These are phyloP conservation scores for Aspergillus neoniger DNA, from an alignment of 2,329 filamentous ascomycete genomes.

Conservation along the genomic window DNA sequence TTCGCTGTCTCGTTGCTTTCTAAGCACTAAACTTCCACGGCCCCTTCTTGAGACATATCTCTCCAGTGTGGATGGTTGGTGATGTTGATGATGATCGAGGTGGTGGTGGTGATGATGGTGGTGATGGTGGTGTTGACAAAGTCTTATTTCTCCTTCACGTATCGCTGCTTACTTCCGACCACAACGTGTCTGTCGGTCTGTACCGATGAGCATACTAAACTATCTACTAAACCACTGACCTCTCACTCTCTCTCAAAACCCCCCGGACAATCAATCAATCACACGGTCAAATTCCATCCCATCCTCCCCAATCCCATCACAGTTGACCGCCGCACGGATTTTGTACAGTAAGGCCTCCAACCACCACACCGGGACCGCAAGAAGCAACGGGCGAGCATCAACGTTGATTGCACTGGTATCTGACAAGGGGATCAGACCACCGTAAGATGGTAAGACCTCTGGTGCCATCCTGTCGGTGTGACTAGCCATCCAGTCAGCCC, in stretches of 20 bases:
- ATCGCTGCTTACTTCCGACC: background rate
- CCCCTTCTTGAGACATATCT: background rate
- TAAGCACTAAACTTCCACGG: background rate
- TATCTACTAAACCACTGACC: background rate
- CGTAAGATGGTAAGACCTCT: slow-evolving; percentile 8
- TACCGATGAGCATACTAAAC: no score
- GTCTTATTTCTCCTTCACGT: background rate
- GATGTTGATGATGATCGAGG: background rate
- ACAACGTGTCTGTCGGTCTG: background rate
- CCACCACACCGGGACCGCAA: slow-evolving; percentile 5
- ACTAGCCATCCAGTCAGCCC: slow-evolving; percentile 1
- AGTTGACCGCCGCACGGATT: background rate
- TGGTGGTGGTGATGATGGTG: background rate
- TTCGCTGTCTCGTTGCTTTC: no score
- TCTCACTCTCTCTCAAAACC: background rate
- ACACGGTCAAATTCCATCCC: background rate
- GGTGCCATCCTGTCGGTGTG: background rate
- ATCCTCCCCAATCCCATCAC: no score
- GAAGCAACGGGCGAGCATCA: slow-evolving; percentile 16
- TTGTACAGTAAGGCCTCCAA: background rate
- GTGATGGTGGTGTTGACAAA: background rate
- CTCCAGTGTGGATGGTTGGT: background rate
- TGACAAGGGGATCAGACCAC: slow-evolving; percentile 6
- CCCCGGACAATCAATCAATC: background rate
- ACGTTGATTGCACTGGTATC: background rate